A percentile compares a stretch with the other conserved stretches of the same genome.
Conservation (phyloP, 305 asterid genomes). For the Solanum chacoense region DNA sequence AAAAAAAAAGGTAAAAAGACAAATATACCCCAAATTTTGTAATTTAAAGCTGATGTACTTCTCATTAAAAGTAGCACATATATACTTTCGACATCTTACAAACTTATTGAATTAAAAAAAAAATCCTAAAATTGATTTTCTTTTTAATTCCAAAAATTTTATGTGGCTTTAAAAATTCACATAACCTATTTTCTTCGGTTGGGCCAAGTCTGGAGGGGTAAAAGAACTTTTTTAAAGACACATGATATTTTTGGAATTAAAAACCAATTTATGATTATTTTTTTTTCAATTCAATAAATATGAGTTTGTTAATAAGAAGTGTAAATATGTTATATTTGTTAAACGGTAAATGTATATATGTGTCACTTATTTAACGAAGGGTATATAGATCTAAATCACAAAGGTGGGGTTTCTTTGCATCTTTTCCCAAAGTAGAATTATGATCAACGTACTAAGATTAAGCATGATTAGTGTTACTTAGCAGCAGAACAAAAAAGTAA, state of each 20-base stretch:
- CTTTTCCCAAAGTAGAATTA: not conserved
- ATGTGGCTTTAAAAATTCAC: too few species aligned
- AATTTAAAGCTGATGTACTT: not conserved
- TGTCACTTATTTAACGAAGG: not conserved
- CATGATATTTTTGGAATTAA: not conserved
- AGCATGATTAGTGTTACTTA: not conserved
- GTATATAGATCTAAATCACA: not conserved
- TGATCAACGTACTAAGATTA: not conserved
- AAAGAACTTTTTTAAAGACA: not conserved
- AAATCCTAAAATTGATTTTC: not conserved
- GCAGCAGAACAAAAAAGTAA: not conserved
- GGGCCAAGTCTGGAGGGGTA: not conserved
- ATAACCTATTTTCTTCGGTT: not conserved
- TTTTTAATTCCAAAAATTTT: too few species aligned
- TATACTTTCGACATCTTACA: not conserved
- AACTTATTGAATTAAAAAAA: not conserved
- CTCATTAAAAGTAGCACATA: not conserved
- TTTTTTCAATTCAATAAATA: not conserved
- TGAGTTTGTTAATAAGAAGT: not conserved
- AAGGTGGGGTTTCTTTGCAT: not conserved
- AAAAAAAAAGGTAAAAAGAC: not conserved
- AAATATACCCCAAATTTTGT: not conserved
- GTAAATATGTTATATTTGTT: not conserved
- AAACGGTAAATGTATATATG: rapidly evolving
- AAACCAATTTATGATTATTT: not conserved